Percentiles rank a stretch among this genome's conserved stretches.
phyloP scores from a whole-genome alignment of 2,329 filamentous ascomycete genomes.

The Trichoderma simmonsii region DNA sequence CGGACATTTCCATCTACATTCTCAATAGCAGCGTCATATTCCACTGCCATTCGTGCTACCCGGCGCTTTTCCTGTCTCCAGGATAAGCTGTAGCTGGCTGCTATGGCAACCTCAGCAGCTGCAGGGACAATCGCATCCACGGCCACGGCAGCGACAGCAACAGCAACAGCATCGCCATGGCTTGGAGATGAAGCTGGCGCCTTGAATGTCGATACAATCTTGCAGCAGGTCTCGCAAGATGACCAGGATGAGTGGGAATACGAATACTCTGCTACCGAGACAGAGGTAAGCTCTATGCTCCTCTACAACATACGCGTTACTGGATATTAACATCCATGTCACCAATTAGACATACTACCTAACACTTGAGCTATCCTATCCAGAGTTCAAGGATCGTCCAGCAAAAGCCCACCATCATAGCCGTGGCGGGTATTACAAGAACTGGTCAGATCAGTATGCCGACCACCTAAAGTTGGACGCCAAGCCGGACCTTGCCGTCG shows the following conservation, averaged over 20 bases:
- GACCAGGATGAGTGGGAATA: conserved; percentile 65
- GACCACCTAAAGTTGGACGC: conserved; percentile 20
- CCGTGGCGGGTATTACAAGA: conserved; percentile 47
- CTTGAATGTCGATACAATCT: conserved; percentile 29
- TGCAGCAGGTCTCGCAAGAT: conserved; percentile 30
- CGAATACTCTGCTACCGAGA: conserved; percentile 62
- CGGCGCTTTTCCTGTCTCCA: not conserved
- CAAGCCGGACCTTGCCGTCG: conserved; percentile 8
- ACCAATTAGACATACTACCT: conserved; percentile 57
- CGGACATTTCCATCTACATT: not conserved
- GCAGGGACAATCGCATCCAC: not conserved
- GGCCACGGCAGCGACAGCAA: not conserved
- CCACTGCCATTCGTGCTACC: not conserved
- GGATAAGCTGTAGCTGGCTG: not conserved
- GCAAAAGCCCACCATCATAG: conserved; percentile 38
- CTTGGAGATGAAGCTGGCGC: conserved; percentile 28
- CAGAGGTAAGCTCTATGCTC: conserved; percentile 44
- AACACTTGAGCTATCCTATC: conserved; percentile 60
- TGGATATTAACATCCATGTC: no score
- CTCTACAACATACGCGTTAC: not conserved
- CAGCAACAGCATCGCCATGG: not conserved
- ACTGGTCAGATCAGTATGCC: conserved; percentile 36
- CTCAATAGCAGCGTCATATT: not conserved
- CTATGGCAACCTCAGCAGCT: conserved; percentile 10
- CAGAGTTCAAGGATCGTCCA: conserved; percentile 51